Percentiles rank a stretch among this genome's conserved stretches.
Evolutionary conservation across 331 rosid species (phyloP).

Genomic region (Prunus yedoensis): DNA sequence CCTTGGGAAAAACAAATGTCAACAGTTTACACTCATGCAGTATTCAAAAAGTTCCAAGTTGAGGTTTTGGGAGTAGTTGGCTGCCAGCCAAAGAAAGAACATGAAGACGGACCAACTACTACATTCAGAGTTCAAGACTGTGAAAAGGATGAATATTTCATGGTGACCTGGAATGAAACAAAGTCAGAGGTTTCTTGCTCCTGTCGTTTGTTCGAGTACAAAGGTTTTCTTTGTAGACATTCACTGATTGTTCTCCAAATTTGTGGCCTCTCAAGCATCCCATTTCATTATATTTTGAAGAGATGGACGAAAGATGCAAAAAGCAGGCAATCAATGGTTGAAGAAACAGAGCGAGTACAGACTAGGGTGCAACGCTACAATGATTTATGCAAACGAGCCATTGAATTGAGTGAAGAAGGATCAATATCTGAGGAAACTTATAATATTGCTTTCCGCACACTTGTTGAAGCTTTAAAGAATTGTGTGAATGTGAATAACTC

Average conservation of each 20-base stretch:
- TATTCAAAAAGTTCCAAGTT: slow-evolving; percentile 49
- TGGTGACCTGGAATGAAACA: slow-evolving; percentile 35
- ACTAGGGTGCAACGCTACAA: slow-evolving; percentile 50
- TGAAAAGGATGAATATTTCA: slow-evolving; percentile 45
- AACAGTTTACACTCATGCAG: slow-evolving; percentile 47
- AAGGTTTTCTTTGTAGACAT: slow-evolving; percentile 54
- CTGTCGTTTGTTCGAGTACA: slow-evolving; percentile 50
- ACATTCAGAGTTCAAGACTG: slow-evolving; percentile 54
- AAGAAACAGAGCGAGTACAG: slow-evolving; percentile 35
- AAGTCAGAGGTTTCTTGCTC: slow-evolving; percentile 49
- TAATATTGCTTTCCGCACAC: slow-evolving; percentile 39
- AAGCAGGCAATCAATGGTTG: slow-evolving; percentile 26
- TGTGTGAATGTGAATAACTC: slow-evolving; percentile 51
- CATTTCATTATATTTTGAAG: slow-evolving; percentile 43
- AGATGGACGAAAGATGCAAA: slow-evolving; percentile 59
- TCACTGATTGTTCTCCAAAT: slow-evolving; percentile 51
- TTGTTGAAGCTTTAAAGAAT: slow-evolving; percentile 46
- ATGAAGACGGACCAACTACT: slow-evolving; percentile 37
- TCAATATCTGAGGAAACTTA: slow-evolving; percentile 48
- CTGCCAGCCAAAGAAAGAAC: slow-evolving; percentile 50
- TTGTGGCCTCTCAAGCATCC: slow-evolving; percentile 45
- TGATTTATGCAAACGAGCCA: slow-evolving; percentile 46
- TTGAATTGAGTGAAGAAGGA: slow-evolving; percentile 58
- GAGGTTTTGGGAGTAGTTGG: slow-evolving; percentile 60
- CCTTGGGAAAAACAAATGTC: slow-evolving; percentile 65